Evolutionary conservation across 257 asterid genomes (phyloP), one percentile per base, ranked within the genome.

Genomic region (Buddleja alternifolia): DNA sequence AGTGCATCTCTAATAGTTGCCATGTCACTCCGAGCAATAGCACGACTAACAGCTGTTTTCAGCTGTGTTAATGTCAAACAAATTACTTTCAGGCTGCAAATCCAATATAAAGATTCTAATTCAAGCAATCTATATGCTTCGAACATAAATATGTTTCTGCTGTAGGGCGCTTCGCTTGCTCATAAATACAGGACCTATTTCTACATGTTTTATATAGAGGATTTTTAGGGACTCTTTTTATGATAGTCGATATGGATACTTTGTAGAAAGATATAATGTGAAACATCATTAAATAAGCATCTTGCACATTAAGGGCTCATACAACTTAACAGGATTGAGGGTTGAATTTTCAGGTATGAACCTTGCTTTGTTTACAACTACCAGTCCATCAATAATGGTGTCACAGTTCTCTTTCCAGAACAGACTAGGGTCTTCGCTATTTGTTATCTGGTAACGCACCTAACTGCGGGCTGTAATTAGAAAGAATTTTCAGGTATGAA

Each of bases 21-120:
- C 97, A 93, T 86, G 88, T 93, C 99, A 90, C 80, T 93, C 73
- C 99, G 89, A 77, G 96, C 84, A 55, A 78, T 84, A 76, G 96
- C 99, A 66, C 84, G 96, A 69, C 73, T 84, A 40, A 88, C 80
- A 61, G 99, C 96, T 57, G 96, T 93, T 82, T 93, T 93, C 63
- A 93, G 94, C 97, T 92, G 88, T 63, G 71, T 64, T 63, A 70
- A 61, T 34, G 59, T 72, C 73, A 63, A 70, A 76, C 5, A 50
- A 70, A 74, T 48, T 72, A 72, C 56, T 70, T n/a, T 66, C 53
- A 75, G 75, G 34, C 9, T 17, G 17, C 39, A 59, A 62, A 78
- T 3, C 36, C 45, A 50, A 41, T 56, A 55, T 45, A 59, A 47
- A 63, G 54, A 29, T 61, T 68, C 42, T 71, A 46, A 45, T 34